These are phyloP conservation scores for Syzygium grande DNA, from an alignment of 345 rosid genomes.

Conservation along the genomic window DNA sequence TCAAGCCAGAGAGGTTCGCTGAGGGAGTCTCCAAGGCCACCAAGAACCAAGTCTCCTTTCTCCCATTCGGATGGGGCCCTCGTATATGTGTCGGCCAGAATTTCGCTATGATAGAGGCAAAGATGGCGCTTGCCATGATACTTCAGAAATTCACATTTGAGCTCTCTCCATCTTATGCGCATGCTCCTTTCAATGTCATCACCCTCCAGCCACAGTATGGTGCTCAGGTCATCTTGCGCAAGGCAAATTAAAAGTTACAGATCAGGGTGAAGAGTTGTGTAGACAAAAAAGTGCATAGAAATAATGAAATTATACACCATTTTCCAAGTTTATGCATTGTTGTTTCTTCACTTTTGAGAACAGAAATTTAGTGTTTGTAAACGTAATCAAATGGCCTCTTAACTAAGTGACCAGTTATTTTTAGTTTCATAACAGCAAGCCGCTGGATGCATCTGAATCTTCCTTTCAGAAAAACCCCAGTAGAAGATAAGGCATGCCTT, in stretches of 20 bases:
- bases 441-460: background rate
- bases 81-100: slow-evolving; percentile 5
- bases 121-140: slow-evolving; percentile 4
- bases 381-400: background rate
- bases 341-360: background rate
- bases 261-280: background rate
- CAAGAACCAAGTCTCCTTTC: background rate
- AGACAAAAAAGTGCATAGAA: background rate
- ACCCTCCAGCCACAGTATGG: slow-evolving; percentile 6
- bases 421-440: background rate
- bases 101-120: slow-evolving; percentile 3
- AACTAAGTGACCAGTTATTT: background rate
- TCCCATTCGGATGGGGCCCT: slow-evolving; percentile 6
- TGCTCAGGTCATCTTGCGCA: background rate
- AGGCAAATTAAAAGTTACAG: background rate
- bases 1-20: slow-evolving; percentile 7
- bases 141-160: slow-evolving; percentile 1
- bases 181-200: background rate
- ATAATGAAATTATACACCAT: background rate
- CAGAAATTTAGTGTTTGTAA: background rate
- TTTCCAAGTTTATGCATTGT: background rate
- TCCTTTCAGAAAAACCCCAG: background rate
- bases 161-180: background rate
- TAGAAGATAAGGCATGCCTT: background rate
- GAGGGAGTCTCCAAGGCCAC: slow-evolving; percentile 5